phyloP scores from a whole-genome alignment of 352 stramenopile genomes.

The Phytophthora sp. region DNA sequence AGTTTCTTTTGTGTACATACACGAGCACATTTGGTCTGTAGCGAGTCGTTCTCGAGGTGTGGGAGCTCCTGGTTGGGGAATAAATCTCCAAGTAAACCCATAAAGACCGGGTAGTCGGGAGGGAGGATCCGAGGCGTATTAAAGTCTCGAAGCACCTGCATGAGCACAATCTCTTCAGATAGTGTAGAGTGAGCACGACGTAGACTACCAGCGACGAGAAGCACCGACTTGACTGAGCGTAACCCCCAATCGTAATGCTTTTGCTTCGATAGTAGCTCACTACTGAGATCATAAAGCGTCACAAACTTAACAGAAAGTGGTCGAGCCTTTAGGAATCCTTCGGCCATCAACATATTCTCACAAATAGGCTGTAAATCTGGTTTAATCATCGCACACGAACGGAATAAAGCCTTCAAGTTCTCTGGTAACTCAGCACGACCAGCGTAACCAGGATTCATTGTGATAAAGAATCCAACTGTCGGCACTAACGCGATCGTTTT shows the following conservation, averaged over 20 bases:
- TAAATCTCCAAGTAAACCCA: conserved; percentile 93
- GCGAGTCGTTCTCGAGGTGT: conserved; percentile 44
- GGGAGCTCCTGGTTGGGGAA: conserved; percentile 80
- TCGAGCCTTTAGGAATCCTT: conserved; percentile 90
- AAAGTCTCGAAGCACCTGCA: conserved; percentile 96
- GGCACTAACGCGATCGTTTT: conserved; percentile 85
- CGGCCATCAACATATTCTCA: conserved; percentile 96
- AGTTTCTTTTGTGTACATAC: conserved; percentile 77
- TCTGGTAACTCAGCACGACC: conserved; percentile 92
- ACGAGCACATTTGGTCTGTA: conserved; percentile 52
- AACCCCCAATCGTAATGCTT: conserved; percentile 96
- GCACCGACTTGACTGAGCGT: conserved; percentile 95
- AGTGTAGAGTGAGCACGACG: conserved; percentile 88
- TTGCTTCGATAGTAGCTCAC: conserved; percentile 86
- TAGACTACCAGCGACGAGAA: conserved; percentile 94
- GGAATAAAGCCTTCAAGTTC: conserved; percentile 93
- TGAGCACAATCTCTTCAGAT: conserved; percentile 92
- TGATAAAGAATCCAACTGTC: conserved; percentile 93
- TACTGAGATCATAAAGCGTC: conserved; percentile 89
- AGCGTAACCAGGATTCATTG: conserved; percentile 94
- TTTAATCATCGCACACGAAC: conserved; percentile 93
- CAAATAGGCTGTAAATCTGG: conserved; percentile 92
- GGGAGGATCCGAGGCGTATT: conserved; percentile 95
- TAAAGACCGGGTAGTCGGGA: conserved; percentile 94
- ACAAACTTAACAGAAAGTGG: conserved; percentile 90